Evolutionary conservation across 1,139 yeast genomes (phyloP), one percentile per base, ranked within the genome.

Genomic region (Pichia terricola): DNA sequence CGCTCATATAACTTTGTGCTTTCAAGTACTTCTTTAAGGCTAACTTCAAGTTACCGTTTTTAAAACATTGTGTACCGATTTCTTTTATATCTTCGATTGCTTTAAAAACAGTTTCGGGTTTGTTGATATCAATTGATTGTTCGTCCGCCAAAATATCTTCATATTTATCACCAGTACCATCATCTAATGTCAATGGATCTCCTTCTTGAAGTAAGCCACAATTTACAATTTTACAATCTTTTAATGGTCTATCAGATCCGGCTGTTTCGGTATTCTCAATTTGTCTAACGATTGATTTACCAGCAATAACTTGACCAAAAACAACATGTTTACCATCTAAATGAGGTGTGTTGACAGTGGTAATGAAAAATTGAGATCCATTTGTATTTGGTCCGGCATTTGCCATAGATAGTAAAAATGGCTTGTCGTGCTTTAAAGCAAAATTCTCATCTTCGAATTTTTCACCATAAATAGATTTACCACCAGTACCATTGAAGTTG

Each of bases 251-350:
- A 59, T 86, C 94, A 36, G 70, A 68, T 2, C 67, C 67, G 43
- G 73, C 81, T 38, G 86, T 82, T 51, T 76, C 76, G 41, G 73
- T 69, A 58, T 78, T 72, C 67, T 91, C 98, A 46, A 91, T 70
- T 52, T 73, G 70, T 56, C 95, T 79, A 28, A 87, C 88, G 33
- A 88, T 65, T 9, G 91, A 77, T 62, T 83, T 86, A 40, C 97
- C 97, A 44, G 79, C 73, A 40, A 87, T 63, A 26, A 91, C 88
- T 62, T 82, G 78, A 50, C 99, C 99, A 62, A 91, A 94, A 7
- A 91, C 96, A 45, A 89, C 97, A 64, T 94, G 98, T 65, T 91
- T 89, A 39, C 94, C 94, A 62, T 91, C 91, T 55, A 89, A 72
- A 62, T 78, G 82, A 22, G 83, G 80, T 26, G 83, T 76, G 32